Percentiles rank a stretch among this genome's conserved stretches.
Conservation (phyloP, 169 alveolate species). For the Babesia ovis region DNA sequence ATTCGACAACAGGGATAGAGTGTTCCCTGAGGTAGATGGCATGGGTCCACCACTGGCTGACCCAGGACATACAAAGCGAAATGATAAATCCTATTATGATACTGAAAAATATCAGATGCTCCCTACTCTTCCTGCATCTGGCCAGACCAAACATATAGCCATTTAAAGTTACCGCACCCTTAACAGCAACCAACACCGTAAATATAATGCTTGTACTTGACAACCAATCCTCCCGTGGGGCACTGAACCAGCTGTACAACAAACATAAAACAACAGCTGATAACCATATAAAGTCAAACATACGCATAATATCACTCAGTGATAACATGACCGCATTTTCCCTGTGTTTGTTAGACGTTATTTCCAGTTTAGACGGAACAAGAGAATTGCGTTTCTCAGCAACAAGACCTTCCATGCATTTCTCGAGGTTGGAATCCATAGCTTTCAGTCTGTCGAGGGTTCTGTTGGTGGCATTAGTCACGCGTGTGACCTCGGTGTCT, state of each 20-base stretch:
- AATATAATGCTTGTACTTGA: not conserved
- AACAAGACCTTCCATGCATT: slow-evolving; percentile 2
- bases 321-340: not conserved
- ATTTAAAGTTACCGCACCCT: slow-evolving; percentile 1
- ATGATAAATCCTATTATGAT: slow-evolving; percentile 36
- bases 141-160: not conserved
- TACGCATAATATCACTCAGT: not conserved
- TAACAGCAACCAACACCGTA: not conserved
- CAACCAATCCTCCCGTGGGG: not conserved
- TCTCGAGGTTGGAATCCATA: not conserved
- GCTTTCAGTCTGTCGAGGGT: not conserved
- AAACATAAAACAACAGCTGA: not conserved
- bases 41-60: slow-evolving; percentile 62
- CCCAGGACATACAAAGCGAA: slow-evolving; percentile 43
- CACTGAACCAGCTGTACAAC: not conserved
- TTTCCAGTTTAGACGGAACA: not conserved
- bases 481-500: not conserved
- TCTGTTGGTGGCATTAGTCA: not conserved
- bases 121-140: not conserved
- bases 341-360: too few species aligned
- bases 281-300: slow-evolving; percentile 8
- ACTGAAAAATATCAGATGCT: not conserved
- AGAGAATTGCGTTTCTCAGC: slow-evolving; percentile 7
- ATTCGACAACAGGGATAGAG: not conserved
- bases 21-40: slow-evolving; percentile 33